Conservation (phyloP, 2,329 filamentous ascomycete species). For the Grosmannia huntii region DNA sequence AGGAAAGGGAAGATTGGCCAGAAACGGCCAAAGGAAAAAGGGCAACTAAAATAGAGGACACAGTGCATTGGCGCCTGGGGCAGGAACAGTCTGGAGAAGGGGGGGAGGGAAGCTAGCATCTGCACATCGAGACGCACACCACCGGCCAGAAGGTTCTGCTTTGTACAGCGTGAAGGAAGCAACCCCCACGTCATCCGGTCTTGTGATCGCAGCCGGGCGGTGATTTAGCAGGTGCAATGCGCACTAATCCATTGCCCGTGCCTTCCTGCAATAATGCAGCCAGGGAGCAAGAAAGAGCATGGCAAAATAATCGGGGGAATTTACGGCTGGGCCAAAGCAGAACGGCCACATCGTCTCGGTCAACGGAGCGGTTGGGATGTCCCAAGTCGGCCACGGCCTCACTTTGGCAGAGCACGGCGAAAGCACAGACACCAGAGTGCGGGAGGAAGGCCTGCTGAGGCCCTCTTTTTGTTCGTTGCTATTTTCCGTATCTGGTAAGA, state of each 20-base stretch:
- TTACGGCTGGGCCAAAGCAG: background rate
- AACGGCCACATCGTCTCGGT: background rate
- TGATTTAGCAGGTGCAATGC: background rate
- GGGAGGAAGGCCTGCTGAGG: background rate
- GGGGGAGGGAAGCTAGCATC: background rate
- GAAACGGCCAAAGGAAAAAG: background rate
- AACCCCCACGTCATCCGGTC: background rate
- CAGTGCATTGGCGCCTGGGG: background rate
- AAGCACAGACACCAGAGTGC: background rate
- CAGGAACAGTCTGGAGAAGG: background rate
- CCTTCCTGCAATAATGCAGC: background rate
- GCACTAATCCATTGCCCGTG: background rate
- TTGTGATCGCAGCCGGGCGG: background rate
- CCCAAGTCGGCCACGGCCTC: too few relatives aligned
- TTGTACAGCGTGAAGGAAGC: too few relatives aligned
- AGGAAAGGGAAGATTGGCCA: background rate
- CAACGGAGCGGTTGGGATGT: background rate
- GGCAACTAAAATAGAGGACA: background rate
- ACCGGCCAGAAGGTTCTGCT: too few relatives aligned
- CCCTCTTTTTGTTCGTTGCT: background rate
- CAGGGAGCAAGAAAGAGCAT: background rate
- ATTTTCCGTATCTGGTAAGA: background rate
- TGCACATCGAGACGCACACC: too few relatives aligned
- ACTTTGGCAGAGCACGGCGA: too few relatives aligned
- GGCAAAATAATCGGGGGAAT: too few relatives aligned